phyloP scores from a whole-genome alignment of 2,329 filamentous ascomycete species.

The Rhinocladiella similis region DNA sequence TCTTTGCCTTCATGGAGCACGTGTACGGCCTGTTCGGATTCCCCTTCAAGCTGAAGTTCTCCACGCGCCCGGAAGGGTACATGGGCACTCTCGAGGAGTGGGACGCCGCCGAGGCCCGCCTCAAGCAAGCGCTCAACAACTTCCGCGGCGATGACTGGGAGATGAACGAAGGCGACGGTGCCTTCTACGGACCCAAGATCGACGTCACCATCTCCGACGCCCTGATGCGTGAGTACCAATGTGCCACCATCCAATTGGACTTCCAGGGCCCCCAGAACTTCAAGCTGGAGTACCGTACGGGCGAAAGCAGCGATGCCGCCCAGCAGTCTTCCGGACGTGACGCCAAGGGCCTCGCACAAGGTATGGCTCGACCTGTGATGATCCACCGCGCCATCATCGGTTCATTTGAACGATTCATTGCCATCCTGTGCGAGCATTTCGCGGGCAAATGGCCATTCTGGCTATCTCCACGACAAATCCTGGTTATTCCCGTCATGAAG shows the following conservation, averaged over 20 bases:
- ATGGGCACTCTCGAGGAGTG: constrained; percentile 85
- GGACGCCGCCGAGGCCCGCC: constrained; percentile 80
- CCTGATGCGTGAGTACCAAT: constrained; percentile 80
- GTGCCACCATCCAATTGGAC: constrained; percentile 91
- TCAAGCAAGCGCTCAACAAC: constrained; percentile 75
- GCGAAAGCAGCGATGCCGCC: constrained; percentile 58
- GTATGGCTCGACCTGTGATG: constrained; percentile 52
- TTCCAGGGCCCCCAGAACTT: constrained; percentile 86
- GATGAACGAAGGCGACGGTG: constrained; percentile 90
- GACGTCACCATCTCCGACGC: constrained; percentile 94
- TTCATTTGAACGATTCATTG: constrained; percentile 53
- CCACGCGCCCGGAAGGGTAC: constrained; percentile 84
- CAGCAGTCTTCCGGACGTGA: constrained; percentile 32
- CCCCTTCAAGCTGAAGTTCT: constrained; percentile 91
- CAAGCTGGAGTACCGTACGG: constrained; percentile 80
- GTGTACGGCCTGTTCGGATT: constrained; percentile 84
- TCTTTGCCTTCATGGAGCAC: constrained; percentile 82
- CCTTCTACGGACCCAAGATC: constrained; percentile 98
- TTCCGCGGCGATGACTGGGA: constrained; percentile 80
- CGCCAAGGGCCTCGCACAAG: constrained; percentile 36
- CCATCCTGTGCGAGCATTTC: constrained; percentile 53
- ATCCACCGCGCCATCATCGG: constrained; percentile 54
- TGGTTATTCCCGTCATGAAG: constrained; percentile 54
- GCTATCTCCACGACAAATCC: constrained; percentile 52
- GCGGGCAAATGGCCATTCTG: constrained; percentile 56